phyloP scores from a whole-genome alignment of 805 yeast species.

The Kazachstania kunashirensis region DNA sequence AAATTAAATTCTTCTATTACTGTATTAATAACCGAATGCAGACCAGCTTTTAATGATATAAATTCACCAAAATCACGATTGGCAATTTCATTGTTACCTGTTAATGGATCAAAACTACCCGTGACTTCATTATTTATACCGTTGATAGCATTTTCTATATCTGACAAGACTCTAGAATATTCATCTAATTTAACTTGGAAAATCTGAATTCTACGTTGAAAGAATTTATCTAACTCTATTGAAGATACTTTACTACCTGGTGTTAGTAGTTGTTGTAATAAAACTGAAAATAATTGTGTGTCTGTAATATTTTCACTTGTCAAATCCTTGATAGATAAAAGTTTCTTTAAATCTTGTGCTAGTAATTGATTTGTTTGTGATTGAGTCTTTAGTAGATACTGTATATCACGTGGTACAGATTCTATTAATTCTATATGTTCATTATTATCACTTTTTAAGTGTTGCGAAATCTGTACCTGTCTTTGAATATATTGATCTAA shows the following conservation, averaged over 20 bases:
- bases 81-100: background rate
- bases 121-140: conserved; percentile 45
- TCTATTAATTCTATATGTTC: conserved; percentile 56
- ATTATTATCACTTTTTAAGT: conserved; percentile 48
- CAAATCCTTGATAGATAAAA: conserved; percentile 37
- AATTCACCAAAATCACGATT: conserved; percentile 11
- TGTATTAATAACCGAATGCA: conserved; percentile 48
- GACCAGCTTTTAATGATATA: conserved; percentile 23
- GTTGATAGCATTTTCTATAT: conserved; percentile 53
- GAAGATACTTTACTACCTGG: conserved; percentile 53
- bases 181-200: conserved; percentile 39
- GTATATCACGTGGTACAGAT: conserved; percentile 66
- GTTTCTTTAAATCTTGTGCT: conserved; percentile 38
- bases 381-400: conserved; percentile 50
- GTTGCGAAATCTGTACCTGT: conserved; percentile 65
- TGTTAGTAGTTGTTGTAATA: conserved; percentile 39
- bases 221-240: conserved; percentile 47
- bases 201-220: conserved; percentile 34
- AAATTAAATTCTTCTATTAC: conserved; percentile 58
- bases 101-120: conserved; percentile 10
- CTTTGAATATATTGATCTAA: conserved; percentile 63
- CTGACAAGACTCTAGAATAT: conserved; percentile 37
- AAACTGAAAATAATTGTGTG: conserved; percentile 44
- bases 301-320: conserved; percentile 35
- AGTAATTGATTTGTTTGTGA: conserved; percentile 58